Evolutionary conservation across 1,284 basidiomycete genomes (phyloP), one percentile per base, ranked within the genome.

Genomic region (Golubevia sp.): DNA sequence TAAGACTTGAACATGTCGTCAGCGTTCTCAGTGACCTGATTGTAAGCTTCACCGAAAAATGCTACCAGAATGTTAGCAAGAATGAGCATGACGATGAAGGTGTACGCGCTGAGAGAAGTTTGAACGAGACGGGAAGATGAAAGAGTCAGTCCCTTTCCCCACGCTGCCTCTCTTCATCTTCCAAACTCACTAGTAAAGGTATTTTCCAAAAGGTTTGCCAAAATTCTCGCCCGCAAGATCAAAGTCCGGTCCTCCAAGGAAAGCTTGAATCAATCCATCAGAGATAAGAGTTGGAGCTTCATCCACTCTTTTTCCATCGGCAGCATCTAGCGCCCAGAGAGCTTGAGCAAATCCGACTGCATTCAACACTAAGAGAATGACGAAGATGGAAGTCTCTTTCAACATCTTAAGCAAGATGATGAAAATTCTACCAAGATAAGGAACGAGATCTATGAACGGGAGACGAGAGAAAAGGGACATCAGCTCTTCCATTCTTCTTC

Each of bases 21-120:
- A 1, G 76, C 73, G 21, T 72, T 66, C 55, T 74, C 76, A 4
- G 72, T 72, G 34, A 74, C 70, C n/a, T 72, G 68, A 59, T 68
- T 65, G 55, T 84, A 84, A 2, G 81, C 80, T 7, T 76, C 73
- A 15, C 74, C 74, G 65, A 85, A 98, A 74, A 98, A 85, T 11
- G 96, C 97, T 73, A 99, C 94, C 73, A 99, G 88, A 77, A 99
- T 90, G 84, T 97, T 97, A 84, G 97, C 88, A 59, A 97, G 88
- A 68, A 97, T 90, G 62, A 97, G 88, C n/a, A 90, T 90, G 0
- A 92, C 91, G 50, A 90, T 87, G 54, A 93, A 88, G 84, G 91
- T 94, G 93, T 94, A 95, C 62, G 90, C 91, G 67, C n/a, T n/a
- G n/a, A n/a, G n/a, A n/a, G n/a, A n/a, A n/a, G n/a, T n/a, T n/a